Percentiles rank a stretch among this genome's conserved stretches.
These are phyloP conservation scores for Blastobotrys terrestris DNA, from an alignment of 805 yeast species.

Conservation along the genomic window DNA sequence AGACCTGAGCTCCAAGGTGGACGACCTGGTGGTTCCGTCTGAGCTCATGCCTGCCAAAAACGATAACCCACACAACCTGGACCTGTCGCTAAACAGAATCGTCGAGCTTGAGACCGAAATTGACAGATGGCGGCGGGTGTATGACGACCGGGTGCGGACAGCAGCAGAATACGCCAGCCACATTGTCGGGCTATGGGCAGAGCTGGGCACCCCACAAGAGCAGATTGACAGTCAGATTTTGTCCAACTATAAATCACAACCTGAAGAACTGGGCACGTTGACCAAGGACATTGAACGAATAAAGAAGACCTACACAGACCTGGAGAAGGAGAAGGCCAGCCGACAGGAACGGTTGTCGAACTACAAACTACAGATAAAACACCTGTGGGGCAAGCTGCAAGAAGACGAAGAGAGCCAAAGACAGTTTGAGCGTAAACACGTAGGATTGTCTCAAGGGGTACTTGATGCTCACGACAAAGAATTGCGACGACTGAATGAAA, in stretches of 20 bases:
- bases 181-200: conserved; percentile 29
- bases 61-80: conserved; percentile 13
- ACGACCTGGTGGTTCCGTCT: conserved; percentile 18
- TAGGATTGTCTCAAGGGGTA: conserved; percentile 41
- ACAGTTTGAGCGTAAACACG: conserved; percentile 38
- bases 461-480: conserved; percentile 51
- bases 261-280: conserved; percentile 23
- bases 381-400: conserved; percentile 52
- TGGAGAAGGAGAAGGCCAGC: conserved; percentile 35
- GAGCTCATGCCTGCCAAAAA: conserved; percentile 14
- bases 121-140: conserved; percentile 21
- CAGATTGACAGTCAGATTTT: conserved; percentile 25
- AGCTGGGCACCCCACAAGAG: conserved; percentile 28
- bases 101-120: conserved; percentile 23
- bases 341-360: conserved; percentile 28
- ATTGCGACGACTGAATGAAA: conserved; percentile 47
- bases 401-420: conserved; percentile 39
- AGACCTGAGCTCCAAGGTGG: conserved; percentile 16
- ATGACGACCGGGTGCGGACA: conserved; percentile 14
- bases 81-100: conserved; percentile 22
- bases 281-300: conserved; percentile 28
- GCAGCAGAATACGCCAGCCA: conserved; percentile 21
- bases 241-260: conserved; percentile 16
- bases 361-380: conserved; percentile 36
- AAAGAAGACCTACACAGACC: conserved; percentile 17